Evolutionary conservation across 2,329 filamentous ascomycete genomes (phyloP).

Genomic region (Sporothrix inflata): DNA sequence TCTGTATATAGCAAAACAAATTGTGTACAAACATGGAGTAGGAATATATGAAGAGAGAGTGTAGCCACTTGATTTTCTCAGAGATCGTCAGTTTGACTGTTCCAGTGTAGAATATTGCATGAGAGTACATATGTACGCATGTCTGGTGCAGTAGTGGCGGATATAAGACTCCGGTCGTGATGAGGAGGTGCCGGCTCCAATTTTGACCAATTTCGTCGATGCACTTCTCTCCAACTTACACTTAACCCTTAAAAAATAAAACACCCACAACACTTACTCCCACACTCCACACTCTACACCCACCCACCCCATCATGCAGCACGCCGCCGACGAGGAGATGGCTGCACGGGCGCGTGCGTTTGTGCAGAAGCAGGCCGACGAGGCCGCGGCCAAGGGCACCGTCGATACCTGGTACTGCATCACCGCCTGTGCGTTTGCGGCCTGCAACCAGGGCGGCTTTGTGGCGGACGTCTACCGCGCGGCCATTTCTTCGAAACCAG

Average conservation of each 20-base stretch:
- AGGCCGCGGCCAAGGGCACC: background rate
- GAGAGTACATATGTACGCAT: background rate
- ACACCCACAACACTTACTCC: background rate
- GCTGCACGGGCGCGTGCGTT: constrained; percentile 11
- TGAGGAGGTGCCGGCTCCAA: background rate
- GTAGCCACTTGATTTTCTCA: background rate
- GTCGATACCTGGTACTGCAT: constrained; percentile 25
- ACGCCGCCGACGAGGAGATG: constrained; percentile 2
- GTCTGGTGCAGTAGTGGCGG: constrained; percentile 5
- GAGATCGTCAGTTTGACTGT: background rate
- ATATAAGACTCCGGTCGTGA: background rate
- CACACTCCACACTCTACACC: background rate
- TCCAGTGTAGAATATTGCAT: background rate
- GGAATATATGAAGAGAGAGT: background rate
- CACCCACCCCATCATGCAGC: background rate
- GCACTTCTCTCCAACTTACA: background rate
- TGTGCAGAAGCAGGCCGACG: background rate
- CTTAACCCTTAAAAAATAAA: background rate
- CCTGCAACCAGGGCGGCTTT: constrained; percentile 31
- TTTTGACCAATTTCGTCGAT: background rate
- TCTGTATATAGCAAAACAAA: background rate
- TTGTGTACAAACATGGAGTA: constrained; percentile 1
- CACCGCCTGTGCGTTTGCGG: constrained; percentile 29
- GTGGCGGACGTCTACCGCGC: constrained; percentile 28
- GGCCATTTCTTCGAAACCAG: background rate